Evolutionary conservation across 208 protist species (phyloP).

Genomic region (Wallacemonas rigidus): DNA sequence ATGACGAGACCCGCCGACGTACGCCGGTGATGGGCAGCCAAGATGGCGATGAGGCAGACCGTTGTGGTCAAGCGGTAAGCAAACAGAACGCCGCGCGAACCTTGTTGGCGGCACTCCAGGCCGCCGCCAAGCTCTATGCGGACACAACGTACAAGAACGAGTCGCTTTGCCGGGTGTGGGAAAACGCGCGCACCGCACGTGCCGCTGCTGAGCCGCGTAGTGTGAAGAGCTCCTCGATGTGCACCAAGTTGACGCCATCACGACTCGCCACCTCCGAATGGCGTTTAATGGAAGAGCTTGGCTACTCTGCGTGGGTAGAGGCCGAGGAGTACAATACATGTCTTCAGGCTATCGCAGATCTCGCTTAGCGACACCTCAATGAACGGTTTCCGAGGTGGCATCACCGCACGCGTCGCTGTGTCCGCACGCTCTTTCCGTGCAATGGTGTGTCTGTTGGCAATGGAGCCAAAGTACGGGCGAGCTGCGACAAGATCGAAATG

Average conservation of each 20-base stretch:
- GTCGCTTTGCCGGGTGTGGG: constrained; percentile 30
- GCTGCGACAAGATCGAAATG: neutral
- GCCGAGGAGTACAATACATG: constrained; percentile 35
- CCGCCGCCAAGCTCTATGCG: constrained; percentile 48
- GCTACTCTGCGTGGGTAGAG: constrained; percentile 33
- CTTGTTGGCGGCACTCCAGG: constrained; percentile 35
- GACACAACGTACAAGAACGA: constrained; percentile 44
- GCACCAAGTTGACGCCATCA: constrained; percentile 13
- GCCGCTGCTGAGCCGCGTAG: neutral
- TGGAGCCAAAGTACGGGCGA: neutral
- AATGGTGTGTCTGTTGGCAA: too few species aligned
- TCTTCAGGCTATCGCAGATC: neutral
- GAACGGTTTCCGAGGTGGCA: too few species aligned
- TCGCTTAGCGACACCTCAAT: neutral
- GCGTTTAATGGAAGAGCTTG: constrained; percentile 36
- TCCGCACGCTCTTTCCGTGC: too few species aligned
- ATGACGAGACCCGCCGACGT: constrained; percentile 4
- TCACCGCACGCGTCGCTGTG: neutral
- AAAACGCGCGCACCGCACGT: neutral
- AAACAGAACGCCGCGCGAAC: constrained; percentile 4
- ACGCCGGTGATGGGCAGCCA: neutral
- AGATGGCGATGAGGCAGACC: neutral
- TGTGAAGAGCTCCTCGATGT: neutral
- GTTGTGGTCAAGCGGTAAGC: neutral
- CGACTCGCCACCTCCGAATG: constrained; percentile 42